Evolutionary conservation across 768 basidiomycete genomes (phyloP), one percentile per base, ranked within the genome.

Genomic region (Rhodotorula toruloides): DNA sequence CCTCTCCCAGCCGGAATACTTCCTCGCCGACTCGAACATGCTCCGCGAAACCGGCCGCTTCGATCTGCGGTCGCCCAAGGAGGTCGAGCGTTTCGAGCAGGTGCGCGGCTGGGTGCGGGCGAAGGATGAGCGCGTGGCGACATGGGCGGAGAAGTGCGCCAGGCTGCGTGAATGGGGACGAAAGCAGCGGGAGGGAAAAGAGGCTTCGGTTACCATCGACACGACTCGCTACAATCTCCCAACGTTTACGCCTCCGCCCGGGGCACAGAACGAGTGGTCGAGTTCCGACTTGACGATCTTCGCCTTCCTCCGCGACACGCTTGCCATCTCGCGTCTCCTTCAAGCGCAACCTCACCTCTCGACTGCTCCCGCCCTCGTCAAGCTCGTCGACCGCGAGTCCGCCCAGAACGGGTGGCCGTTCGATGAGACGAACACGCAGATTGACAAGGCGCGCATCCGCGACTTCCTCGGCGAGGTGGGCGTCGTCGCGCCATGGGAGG

Each of bases 401-500:
- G 2, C 63, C 40, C 3, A 39, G 61, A 37, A 53, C 22, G 65
- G 65, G 4, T 72, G 72, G 42, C 43, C 65, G 2, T 79, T 81
- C 32, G 65, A 70, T 40, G 9, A 74, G 71, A 0, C 71, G 70
- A 39, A 53, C 8, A 16, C 29, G 22, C 27, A 36, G 21, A 37
- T 68, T 36, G 53, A 56, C 44, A 63, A 59, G 39, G 43, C 6
- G 11, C 34, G 65, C 4, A 57, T 77, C 5, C 57, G 78, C 77
- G 63, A 53, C 11, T 76, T 86, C 29, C 79, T 96, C 42, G 75
- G 84, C 22, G 84, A 89, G 50, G 73, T 94, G 21, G 92, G 94
- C 12, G 82, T 86, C 12, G 74, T 89, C 29, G 81, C 87, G 4
- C 86, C 88, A 3, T 96, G 93, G 93, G 85, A 91, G 70, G 86